Evolutionary conservation across 1,139 yeast genomes (phyloP), one percentile per base, ranked within the genome.

Genomic region (Sugiyamaella novakii): DNA sequence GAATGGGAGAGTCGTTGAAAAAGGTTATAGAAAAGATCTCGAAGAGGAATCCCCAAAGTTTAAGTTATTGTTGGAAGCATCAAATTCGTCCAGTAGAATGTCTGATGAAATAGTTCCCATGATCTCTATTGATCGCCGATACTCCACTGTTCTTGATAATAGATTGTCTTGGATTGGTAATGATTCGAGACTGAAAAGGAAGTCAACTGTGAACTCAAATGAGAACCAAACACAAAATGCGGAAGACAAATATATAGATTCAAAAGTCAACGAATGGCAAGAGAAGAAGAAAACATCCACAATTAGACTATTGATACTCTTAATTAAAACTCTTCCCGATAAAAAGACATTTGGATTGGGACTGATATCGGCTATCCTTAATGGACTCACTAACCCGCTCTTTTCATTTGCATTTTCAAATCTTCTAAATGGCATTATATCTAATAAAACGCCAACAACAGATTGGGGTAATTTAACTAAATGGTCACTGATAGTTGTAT

Each of bases 361-460:
- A 0, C 48, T 86, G 0, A 0, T 76, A 0, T 57, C 76, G 3
- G 73, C 91, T 0, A 57, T 82, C 0, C 48, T 77, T 0, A 81
- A 82, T 53, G 92, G 95, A 8, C 76, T 76, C 0, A 67, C 79
- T 1, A 82, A 80, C 52, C 98, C 98, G 0, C 67, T 86, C 0
- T 88, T 92, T 56, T 86, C 97, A 0, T 89, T 67, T 60, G 78
- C 85, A 35, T 81, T 91, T 56, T 80, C 98, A 0, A 80, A 81
- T 54, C 69, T 91, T 5, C 68, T 91, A n/a, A 53, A 57, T 24
- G 61, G 64, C 1, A 61, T 68, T 10, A 51, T 71, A 8, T 64
- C 67, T 4, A 38, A 34, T 14, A 31, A 15, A 2, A 24, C 22
- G 4, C 6, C 28, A 11, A 14, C 29, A 25, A 10, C 39, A 6